A percentile compares a stretch with the other conserved stretches of the same genome.
Evolutionary conservation across 2,329 filamentous ascomycete species (phyloP).

Genomic region (Helicocarpus griseus): DNA sequence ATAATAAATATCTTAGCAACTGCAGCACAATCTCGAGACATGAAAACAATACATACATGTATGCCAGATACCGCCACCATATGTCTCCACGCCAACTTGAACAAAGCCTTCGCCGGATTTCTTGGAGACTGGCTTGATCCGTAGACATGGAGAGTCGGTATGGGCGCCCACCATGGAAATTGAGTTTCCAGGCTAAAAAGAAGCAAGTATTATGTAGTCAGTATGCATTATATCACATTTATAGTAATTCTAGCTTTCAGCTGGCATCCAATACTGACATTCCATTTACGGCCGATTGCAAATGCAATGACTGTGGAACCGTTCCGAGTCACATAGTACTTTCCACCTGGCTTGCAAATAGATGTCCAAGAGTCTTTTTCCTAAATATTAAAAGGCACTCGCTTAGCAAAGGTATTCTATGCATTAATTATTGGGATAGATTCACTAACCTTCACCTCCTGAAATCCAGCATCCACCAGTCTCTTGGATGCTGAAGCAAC

Average conservation of each 20-base stretch:
- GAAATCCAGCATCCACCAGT: conserved; percentile 75
- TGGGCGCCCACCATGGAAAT: conserved; percentile 91
- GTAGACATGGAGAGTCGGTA: conserved; percentile 86
- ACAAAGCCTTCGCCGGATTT: conserved; percentile 78
- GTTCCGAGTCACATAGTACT: conserved; percentile 83
- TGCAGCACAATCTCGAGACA: background rate
- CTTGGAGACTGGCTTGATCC: conserved; percentile 90
- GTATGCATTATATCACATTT: no score
- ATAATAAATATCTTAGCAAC: background rate
- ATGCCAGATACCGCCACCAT: conserved; percentile 95
- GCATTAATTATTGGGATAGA: background rate
- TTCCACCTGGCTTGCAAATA: conserved; percentile 67
- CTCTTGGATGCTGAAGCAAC: conserved; percentile 68
- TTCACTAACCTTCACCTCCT: conserved; percentile 57
- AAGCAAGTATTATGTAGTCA: conserved; percentile 54
- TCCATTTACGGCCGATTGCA: conserved; percentile 42
- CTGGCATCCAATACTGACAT: conserved; percentile 13
- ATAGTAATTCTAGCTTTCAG: no score
- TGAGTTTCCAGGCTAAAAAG: conserved; percentile 64
- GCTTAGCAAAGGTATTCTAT: background rate
- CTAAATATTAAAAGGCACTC: conserved; percentile 1
- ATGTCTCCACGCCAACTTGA: conserved; percentile 92
- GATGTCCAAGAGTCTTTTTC: conserved; percentile 56
- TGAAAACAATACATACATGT: conserved; percentile 47
- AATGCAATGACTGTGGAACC: conserved; percentile 81